These are phyloP conservation scores for Cyclocybe aegerita DNA, from an alignment of 768 basidiomycete species.

Conservation along the genomic window DNA sequence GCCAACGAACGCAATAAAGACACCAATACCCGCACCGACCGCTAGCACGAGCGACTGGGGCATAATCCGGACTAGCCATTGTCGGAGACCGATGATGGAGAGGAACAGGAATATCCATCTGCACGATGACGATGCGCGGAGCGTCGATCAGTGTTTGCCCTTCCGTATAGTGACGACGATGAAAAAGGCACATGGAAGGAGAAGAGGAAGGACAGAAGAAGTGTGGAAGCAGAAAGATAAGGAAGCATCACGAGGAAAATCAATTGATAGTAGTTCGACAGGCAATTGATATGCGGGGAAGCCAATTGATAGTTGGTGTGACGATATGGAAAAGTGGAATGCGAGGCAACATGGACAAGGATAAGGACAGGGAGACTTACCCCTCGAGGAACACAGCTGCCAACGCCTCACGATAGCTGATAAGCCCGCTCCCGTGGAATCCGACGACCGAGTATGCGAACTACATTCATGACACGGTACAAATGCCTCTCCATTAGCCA, in stretches of 20 bases:
- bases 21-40: slow-evolving; percentile 83
- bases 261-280: too few relatives aligned
- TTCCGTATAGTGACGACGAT: background rate
- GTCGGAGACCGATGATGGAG: slow-evolving; percentile 80
- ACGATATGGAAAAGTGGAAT: background rate
- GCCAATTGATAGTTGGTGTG: too few relatives aligned
- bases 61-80: slow-evolving; percentile 89
- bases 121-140: background rate
- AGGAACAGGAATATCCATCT: slow-evolving; percentile 84
- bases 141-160: background rate
- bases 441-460: slow-evolving; percentile 90
- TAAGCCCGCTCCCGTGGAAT: slow-evolving; percentile 71
- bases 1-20: slow-evolving; percentile 88
- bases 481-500: background rate
- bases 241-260: too few relatives aligned
- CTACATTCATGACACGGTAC: slow-evolving; percentile 30
- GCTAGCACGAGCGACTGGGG: slow-evolving; percentile 84
- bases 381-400: slow-evolving; percentile 89
- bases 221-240: too few relatives aligned
- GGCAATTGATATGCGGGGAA: too few relatives aligned
- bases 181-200: too few relatives aligned
- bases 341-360: too few relatives aligned
- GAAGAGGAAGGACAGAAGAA: too few relatives aligned
- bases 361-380: slow-evolving; percentile 35
- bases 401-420: slow-evolving; percentile 77